phyloP scores from a whole-genome alignment of 208 protist species.

The Porcisia deanei region DNA sequence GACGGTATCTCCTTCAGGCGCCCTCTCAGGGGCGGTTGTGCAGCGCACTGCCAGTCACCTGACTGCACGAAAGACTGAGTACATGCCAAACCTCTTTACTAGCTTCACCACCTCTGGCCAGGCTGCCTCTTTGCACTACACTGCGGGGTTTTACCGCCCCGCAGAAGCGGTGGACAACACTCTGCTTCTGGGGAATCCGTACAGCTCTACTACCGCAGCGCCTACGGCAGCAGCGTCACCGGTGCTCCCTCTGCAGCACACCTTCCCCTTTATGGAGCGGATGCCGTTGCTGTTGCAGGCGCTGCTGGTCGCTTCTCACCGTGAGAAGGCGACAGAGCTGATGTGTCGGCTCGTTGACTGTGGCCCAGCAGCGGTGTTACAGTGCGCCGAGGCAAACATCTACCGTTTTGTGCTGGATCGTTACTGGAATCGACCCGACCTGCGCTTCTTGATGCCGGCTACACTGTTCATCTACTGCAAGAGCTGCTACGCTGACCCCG shows the following conservation, averaged over 20 bases:
- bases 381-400: constrained; percentile 82
- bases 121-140: constrained; percentile 32
- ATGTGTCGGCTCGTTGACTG: constrained; percentile 83
- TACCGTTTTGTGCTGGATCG: constrained; percentile 72
- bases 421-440: constrained; percentile 76
- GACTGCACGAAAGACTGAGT: constrained; percentile 29
- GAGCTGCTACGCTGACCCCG: constrained; percentile 79
- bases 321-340: constrained; percentile 75
- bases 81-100: constrained; percentile 31
- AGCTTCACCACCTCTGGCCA: constrained; percentile 22
- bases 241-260: constrained; percentile 14
- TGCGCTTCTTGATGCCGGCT: constrained; percentile 78
- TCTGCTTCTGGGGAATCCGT: not conserved
- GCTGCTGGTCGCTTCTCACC: constrained; percentile 70
- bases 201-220: not conserved
- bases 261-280: constrained; percentile 69
- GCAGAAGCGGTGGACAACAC: not conserved
- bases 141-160: constrained; percentile 1
- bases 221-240: not conserved
- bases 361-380: constrained; percentile 64
- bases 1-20: not conserved
- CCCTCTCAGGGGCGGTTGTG: constrained; percentile 4
- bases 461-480: constrained; percentile 87
- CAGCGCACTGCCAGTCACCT: constrained; percentile 13
- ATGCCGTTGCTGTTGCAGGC: constrained; percentile 83